These are phyloP conservation scores for Cercospora sp. DNA, from an alignment of 2,329 filamentous ascomycete genomes.

Conservation along the genomic window DNA sequence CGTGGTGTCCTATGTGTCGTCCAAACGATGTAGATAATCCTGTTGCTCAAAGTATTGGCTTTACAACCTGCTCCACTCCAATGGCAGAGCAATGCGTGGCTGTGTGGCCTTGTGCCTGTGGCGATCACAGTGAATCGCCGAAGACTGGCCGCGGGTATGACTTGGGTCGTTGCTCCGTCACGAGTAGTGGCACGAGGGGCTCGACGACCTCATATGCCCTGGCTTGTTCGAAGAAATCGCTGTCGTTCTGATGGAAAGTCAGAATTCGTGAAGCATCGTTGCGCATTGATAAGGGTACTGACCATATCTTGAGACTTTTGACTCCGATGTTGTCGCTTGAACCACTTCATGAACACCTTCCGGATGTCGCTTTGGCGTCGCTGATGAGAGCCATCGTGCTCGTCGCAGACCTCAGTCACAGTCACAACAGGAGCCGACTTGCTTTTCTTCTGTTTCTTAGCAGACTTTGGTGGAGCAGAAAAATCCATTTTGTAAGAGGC, in stretches of 20 bases:
- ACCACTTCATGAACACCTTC: constrained; percentile 15
- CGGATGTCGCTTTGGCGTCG: constrained; percentile 4
- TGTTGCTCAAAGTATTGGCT: not conserved
- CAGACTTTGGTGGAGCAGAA: constrained; percentile 2
- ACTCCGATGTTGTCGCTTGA: constrained; percentile 4
- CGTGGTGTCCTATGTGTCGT: not conserved
- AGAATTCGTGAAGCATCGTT: not conserved
- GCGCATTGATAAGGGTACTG: not conserved
- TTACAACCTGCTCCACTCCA: not conserved
- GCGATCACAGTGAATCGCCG: constrained; percentile 1
- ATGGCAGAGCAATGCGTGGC: not conserved
- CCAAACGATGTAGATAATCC: not conserved
- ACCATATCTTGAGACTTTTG: not conserved
- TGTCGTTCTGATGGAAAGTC: constrained; percentile 1
- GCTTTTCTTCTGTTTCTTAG: constrained; percentile 10
- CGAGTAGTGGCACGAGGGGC: constrained; percentile 15
- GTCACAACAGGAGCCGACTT: not conserved
- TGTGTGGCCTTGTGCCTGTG: too few relatives aligned
- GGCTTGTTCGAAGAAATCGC: constrained; percentile 18
- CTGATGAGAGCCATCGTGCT: not conserved
- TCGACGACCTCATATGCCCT: constrained; percentile 15
- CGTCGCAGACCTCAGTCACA: constrained; percentile 1
- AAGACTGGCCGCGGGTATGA: constrained; percentile 7
- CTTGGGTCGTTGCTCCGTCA: constrained; percentile 5
- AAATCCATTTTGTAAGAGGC: constrained; percentile 6